Base-by-base conservation (phyloP, 164 flowering plant species). In the Cinnamomum micranthum region DNA sequence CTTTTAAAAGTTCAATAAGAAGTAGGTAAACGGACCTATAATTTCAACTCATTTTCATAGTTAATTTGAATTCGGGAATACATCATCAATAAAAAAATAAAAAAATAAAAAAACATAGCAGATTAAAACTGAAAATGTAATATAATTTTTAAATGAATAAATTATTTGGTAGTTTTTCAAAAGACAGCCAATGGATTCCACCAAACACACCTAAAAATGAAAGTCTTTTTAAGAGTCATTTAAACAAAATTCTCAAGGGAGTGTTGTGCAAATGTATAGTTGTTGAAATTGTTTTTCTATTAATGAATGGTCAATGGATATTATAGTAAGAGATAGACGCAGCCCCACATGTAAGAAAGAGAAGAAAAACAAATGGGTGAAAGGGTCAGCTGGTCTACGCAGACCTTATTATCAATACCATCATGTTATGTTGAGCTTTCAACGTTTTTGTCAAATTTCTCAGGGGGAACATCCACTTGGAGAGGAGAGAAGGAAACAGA, bases 341-440 rank as follows among this genome's bases (percentile, higher is more conserved):
- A 51, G 28, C 59, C 60, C 60, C n/a, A 23, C 13, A 23, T 19
- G 25, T 12, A 47, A 35, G 60, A 70, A 17, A 71, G 41, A 71
- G 64, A 15, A 71, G 73, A 51, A 51, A 58, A 58, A 17, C 64
- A 58, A 28, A 10, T 14, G 65, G 62, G 15, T 12, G 73, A 71
- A 71, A 71, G 63, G 35, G 73, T 71, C 73, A 52, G 63, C n/a
- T 25, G 73, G 73, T 71, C 73, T 55, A 13, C 73, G 5, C 31
- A 69, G 20, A 51, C 11, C 63, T 55, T 31, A 6, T 31, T 67
- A 27, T 13, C 24, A 15, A 52, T 23, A 2, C 23, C 17, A 22
- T 19, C 33, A 58, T 72, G 63, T 28, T 24, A 41, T 62, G 74
- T 15, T 63, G 28, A 63, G 20, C 58, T 73, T 73, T 63, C 58